A percentile compares a stretch with the other conserved stretches of the same genome.
These are phyloP conservation scores for Monosporascus sp. DNA, from an alignment of 2,329 filamentous ascomycete genomes.

Conservation along the genomic window DNA sequence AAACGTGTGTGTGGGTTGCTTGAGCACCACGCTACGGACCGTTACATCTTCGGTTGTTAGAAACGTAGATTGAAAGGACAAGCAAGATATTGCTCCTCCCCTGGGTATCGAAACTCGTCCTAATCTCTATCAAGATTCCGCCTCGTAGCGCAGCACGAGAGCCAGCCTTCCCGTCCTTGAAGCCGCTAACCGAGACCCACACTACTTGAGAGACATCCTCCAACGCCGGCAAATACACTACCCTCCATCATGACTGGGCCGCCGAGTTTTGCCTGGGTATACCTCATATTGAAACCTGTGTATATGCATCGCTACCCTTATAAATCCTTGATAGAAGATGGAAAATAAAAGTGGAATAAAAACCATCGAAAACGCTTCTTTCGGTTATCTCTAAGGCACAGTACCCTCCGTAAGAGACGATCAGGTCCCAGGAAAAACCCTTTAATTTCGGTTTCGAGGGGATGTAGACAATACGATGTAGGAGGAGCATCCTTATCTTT, in stretches of 20 bases:
- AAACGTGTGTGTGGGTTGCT: no score
- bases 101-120: not conserved
- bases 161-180: no score
- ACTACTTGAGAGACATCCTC: not conserved
- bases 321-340: not conserved
- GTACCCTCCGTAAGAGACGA: not conserved
- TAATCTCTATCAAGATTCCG: not conserved
- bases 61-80: not conserved
- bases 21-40: no score
- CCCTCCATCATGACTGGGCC: not conserved
- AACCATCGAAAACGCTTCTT: not conserved
- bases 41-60: not conserved
- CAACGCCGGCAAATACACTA: not conserved
- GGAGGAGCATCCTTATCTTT: slow-evolving; percentile 6
- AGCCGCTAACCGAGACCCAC: not conserved
- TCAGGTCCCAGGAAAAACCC: not conserved
- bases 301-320: not conserved
- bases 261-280: not conserved
- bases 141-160: not conserved
- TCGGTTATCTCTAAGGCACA: not conserved
- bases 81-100: not conserved
- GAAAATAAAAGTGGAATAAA: not conserved
- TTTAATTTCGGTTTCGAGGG: not conserved
- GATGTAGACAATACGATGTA: not conserved
- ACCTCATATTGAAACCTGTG: not conserved